Conservation (phyloP, 2,329 filamentous ascomycete genomes). For the Penicillium decumbens region DNA sequence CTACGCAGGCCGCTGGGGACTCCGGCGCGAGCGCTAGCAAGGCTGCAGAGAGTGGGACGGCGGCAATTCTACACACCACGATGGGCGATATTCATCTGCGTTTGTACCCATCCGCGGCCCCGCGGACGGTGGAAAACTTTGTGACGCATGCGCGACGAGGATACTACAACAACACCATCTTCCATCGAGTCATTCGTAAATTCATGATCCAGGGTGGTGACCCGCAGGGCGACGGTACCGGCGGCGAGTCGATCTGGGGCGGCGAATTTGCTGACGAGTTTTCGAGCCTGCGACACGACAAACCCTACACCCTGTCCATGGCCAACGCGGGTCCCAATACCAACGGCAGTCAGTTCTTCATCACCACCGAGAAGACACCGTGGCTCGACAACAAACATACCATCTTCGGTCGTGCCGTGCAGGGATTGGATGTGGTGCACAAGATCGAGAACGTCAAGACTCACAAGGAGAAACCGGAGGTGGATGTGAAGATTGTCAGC, state of each 20-base stretch:
- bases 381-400: constrained; percentile 97
- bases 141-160: constrained; percentile 82
- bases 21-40: constrained; percentile 53
- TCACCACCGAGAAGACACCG: constrained; percentile 93
- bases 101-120: constrained; percentile 86
- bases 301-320: constrained; percentile 95
- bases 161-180: constrained; percentile 97
- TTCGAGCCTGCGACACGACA: constrained; percentile 84
- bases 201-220: constrained; percentile 95
- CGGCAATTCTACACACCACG: constrained; percentile 83
- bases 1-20: constrained; percentile 56
- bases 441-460: constrained; percentile 89
- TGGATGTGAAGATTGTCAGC: constrained; percentile 95
- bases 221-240: constrained; percentile 80
- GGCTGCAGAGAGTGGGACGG: constrained; percentile 66
- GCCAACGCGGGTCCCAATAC: constrained; percentile 94
- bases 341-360: constrained; percentile 96
- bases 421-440: constrained; percentile 90
- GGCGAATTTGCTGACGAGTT: constrained; percentile 91
- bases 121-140: constrained; percentile 96
- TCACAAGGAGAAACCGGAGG: constrained; percentile 87
- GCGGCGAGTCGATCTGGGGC: constrained; percentile 91
- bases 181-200: constrained; percentile 93
- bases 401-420: constrained; percentile 84
- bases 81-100: constrained; percentile 92